phyloP scores from a whole-genome alignment of 202 grass and related monocot species.

The Alloteropsis angusta region DNA sequence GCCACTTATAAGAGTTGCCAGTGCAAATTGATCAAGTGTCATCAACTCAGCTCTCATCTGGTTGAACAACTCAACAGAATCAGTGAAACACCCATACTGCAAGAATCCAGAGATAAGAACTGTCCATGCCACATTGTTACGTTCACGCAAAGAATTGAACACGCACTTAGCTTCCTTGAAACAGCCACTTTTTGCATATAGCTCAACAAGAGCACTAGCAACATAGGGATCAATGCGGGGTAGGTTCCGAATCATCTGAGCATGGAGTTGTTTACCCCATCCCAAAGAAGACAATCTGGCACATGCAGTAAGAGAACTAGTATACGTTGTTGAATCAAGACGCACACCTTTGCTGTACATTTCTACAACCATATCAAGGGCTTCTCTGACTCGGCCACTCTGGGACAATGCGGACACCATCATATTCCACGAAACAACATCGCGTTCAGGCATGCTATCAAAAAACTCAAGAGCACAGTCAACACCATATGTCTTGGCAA shows the following conservation, averaged over 20 bases:
- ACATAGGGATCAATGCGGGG: slow-evolving; percentile 55
- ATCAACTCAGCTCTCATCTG: slow-evolving; percentile 69
- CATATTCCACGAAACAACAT: slow-evolving; percentile 87
- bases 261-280: slow-evolving; percentile 76
- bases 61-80: slow-evolving; percentile 76
- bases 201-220: slow-evolving; percentile 81
- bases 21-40: slow-evolving; percentile 54
- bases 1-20: slow-evolving; percentile 74
- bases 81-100: slow-evolving; percentile 46
- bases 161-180: slow-evolving; percentile 52
- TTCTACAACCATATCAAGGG: slow-evolving; percentile 50
- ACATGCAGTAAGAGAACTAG: slow-evolving; percentile 74
- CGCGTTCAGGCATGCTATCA: slow-evolving; percentile 57
- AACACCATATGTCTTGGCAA: slow-evolving; percentile 41
- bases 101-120: slow-evolving; percentile 74
- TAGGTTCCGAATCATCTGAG: slow-evolving; percentile 49
- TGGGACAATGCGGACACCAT: slow-evolving; percentile 65
- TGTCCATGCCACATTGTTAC: slow-evolving; percentile 62
- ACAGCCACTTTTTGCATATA: slow-evolving; percentile 81
- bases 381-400: slow-evolving; percentile 37
- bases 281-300: slow-evolving; percentile 45
- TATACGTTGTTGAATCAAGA: slow-evolving; percentile 78
- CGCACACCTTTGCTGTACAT: slow-evolving; percentile 51
- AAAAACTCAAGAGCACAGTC: slow-evolving; percentile 56
- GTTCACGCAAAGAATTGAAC: slow-evolving; percentile 43